phyloP scores from a whole-genome alignment of 768 basidiomycete genomes.

The Gloeophyllum trabeum region DNA sequence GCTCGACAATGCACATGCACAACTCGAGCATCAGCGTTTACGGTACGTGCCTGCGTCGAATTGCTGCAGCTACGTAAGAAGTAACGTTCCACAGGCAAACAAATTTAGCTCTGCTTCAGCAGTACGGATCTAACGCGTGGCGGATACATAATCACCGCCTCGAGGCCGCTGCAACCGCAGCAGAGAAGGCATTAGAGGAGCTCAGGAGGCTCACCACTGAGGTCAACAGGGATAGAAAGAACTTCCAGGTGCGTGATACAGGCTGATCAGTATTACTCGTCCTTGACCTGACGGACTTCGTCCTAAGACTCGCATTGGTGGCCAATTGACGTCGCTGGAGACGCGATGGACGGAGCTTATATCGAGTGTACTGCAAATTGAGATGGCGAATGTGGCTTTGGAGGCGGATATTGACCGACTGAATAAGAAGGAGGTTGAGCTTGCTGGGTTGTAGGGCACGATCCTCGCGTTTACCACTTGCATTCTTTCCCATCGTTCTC shows the following conservation, averaged over 20 bases:
- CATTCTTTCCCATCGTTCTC: no score
- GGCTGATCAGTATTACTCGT: no score
- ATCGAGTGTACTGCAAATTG: conserved; percentile 83
- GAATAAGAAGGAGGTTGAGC: conserved; percentile 47
- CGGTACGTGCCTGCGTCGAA: conserved; percentile 33
- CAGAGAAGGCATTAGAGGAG: conserved; percentile 66
- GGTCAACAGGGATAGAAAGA: conserved; percentile 84
- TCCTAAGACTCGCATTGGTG: conserved; percentile 53
- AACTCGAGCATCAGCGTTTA: conserved; percentile 76
- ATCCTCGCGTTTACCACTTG: no score
- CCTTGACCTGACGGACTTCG: not conserved
- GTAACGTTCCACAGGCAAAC: conserved; percentile 44
- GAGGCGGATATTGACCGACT: conserved; percentile 68
- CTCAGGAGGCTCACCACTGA: conserved; percentile 71
- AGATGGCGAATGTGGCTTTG: conserved; percentile 87
- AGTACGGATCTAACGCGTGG: conserved; percentile 87
- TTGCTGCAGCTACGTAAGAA: not conserved
- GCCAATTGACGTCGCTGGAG: conserved; percentile 73
- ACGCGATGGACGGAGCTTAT: conserved; percentile 90
- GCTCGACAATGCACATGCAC: conserved; percentile 66
- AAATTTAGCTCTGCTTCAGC: conserved; percentile 73
- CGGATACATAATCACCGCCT: conserved; percentile 83
- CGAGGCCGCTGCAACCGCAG: conserved; percentile 62
- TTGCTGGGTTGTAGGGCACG: conserved; percentile 21
- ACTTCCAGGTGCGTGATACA: conserved; percentile 54